Percentiles rank a stretch among this genome's conserved stretches.
Evolutionary conservation across 140 eudicot species (phyloP).

Genomic region (Bidens hawaiensis): DNA sequence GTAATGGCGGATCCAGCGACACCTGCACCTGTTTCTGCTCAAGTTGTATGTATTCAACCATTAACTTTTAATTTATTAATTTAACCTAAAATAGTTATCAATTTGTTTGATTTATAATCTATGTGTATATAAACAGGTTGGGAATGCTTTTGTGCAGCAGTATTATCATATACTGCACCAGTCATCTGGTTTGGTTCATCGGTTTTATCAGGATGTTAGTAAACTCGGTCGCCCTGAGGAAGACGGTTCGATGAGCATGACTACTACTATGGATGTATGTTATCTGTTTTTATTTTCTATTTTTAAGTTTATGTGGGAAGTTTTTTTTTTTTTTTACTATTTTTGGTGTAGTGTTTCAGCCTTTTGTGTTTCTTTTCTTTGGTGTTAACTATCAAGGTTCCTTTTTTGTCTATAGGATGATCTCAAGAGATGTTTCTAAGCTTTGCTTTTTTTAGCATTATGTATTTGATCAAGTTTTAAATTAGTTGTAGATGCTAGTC

Average conservation of each 20-base stretch:
- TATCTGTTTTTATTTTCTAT: background rate
- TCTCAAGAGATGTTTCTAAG: too few species aligned
- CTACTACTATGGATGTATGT: slow-evolving; percentile 72
- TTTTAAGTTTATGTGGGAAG: background rate
- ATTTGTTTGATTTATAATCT: background rate
- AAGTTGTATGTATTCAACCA: slow-evolving; percentile 45
- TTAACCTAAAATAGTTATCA: background rate
- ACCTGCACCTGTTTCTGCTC: slow-evolving; percentile 59
- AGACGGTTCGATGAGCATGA: slow-evolving; percentile 56
- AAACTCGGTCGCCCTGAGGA: slow-evolving; percentile 79
- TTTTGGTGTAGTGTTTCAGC: background rate
- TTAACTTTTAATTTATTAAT: background rate
- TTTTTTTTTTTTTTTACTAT: too few species aligned
- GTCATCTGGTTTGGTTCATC: slow-evolving; percentile 68
- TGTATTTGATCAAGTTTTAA: too few species aligned
- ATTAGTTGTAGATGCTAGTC: background rate
- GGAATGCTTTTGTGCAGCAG: slow-evolving; percentile 78
- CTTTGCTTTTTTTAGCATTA: too few species aligned
- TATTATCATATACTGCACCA: slow-evolving; percentile 74
- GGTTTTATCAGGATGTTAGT: slow-evolving; percentile 79
- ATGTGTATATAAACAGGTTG: slow-evolving; percentile 46
- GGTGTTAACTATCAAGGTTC: too few species aligned
- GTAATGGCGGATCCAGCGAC: slow-evolving; percentile 44
- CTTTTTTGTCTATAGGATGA: too few species aligned
- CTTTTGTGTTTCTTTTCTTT: too few species aligned